Base-by-base conservation (phyloP, 768 basidiomycete species). In the Strobilomyces echinocephalus region DNA sequence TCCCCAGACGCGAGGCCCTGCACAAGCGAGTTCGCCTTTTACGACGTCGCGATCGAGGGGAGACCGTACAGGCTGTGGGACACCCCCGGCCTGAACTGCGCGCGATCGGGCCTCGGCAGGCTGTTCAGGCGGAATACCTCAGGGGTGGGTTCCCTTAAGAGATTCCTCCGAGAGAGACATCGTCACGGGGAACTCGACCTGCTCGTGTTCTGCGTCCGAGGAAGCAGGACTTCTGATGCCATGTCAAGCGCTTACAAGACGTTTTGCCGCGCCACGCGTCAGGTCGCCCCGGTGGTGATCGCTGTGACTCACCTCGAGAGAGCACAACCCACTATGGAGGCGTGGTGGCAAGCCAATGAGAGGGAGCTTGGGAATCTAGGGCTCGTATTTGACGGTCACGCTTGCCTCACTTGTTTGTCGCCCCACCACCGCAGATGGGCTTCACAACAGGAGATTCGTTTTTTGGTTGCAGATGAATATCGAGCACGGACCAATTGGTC, bases 271-370 rank as follows among this genome's bases (percentile, higher is more conserved):
- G 53, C 72, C 5, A 68, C 74, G 8, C 73, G 74, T 50, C 63
- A 49, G 33, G 34, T 61, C 9, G 49, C 69, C n/a, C 74, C 76
- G 1, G 68, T 72, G 40, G 64, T 73, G 12, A 49, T 77, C 9
- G 72, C 59, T 7, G 44, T 76, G 16, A 77, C 74, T 12, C 66
- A 72, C 39, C 63, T 77, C 5, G 76, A 76, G 54, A 54, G 54
- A 28, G 24, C n/a, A 16, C 60, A 63, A 28, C 59, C 59, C 16
- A 47, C 55, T 1, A 71, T 72, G 69, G 72, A 72, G 0, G 20
- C 46, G 3, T 73, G 72, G 70, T 73, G 70, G 72, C 49, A 56
- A 14, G 8, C n/a, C 10, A 69, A 71, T 33, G 58, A 60, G 41
- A 50, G 42, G 35, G 21, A 1, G 21, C 60, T 73, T 7, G 50